These are phyloP conservation scores for Pelargonium australe DNA, from an alignment of 441 rosid genomes.

Conservation along the genomic window DNA sequence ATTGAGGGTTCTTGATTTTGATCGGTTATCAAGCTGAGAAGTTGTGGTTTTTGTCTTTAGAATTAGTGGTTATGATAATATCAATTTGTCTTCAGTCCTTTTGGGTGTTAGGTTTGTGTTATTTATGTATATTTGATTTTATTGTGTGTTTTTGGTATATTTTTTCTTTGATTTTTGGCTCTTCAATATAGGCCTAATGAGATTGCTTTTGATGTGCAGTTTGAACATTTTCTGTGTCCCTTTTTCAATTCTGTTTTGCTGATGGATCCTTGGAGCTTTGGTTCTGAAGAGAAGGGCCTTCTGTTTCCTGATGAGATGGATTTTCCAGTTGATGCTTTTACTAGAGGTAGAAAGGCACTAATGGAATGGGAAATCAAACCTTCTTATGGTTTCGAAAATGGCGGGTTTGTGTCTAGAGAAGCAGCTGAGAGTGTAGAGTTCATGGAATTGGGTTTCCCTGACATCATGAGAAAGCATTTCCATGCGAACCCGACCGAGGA, in stretches of 20 bases:
- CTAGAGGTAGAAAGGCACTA: constrained; percentile 34
- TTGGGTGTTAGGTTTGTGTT: not conserved
- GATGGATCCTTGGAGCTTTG: constrained; percentile 66
- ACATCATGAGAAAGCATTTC: constrained; percentile 29
- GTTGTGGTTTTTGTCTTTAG: not conserved
- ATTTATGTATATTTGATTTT: not conserved
- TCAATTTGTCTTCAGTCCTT: not conserved
- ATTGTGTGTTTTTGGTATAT: not conserved
- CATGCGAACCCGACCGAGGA: constrained; percentile 12
- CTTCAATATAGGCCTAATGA: not conserved
- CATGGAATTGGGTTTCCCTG: constrained; percentile 33
- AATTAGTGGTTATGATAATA: not conserved
- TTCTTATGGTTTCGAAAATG: constrained; percentile 25
- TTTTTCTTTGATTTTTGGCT: not conserved
- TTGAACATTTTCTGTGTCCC: constrained; percentile 14
- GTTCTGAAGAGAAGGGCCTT: constrained; percentile 39
- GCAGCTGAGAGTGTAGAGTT: constrained; percentile 30
- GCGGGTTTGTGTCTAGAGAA: constrained; percentile 25
- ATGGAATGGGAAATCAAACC: constrained; percentile 39
- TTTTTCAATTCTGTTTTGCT: constrained; percentile 13
- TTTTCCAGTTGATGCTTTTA: constrained; percentile 35
- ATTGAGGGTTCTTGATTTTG: no score
- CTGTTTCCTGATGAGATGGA: constrained; percentile 37
- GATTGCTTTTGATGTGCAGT: not conserved
- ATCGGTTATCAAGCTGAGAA: no score